phyloP scores from a whole-genome alignment of 148 eudicot genomes.

The Beta vulgaris region DNA sequence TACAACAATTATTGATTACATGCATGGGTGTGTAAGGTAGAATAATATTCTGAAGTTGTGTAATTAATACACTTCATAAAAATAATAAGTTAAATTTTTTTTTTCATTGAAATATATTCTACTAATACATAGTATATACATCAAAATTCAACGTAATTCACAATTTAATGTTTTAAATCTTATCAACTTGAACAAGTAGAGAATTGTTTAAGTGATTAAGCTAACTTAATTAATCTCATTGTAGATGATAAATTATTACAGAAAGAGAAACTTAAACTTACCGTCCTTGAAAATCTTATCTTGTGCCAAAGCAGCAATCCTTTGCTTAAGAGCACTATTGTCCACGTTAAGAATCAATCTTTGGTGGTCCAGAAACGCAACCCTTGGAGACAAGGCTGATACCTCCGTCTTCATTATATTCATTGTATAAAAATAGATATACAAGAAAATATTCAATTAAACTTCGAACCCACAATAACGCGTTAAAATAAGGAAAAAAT shows the following conservation, averaged over 20 bases:
- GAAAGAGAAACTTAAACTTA: slow-evolving; percentile 21
- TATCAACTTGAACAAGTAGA: slow-evolving; percentile 18
- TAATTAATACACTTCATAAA: neutral
- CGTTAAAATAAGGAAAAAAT: too few species aligned
- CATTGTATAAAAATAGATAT: neutral
- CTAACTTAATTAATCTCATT: too few species aligned
- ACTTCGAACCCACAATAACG: neutral
- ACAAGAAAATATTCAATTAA: neutral
- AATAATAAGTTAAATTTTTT: neutral
- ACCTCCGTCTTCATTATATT: slow-evolving; percentile 61
- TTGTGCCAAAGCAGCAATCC: slow-evolving; percentile 94
- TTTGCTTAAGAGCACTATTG: slow-evolving; percentile 80
- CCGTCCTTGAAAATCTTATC: slow-evolving; percentile 97
- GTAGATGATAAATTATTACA: neutral
- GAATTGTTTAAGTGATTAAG: neutral
- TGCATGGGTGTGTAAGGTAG: neutral
- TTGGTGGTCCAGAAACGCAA: slow-evolving; percentile 90
- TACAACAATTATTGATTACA: slow-evolving; percentile 8
- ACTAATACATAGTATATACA: neutral
- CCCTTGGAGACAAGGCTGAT: slow-evolving; percentile 90
- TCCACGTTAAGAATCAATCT: slow-evolving; percentile 82
- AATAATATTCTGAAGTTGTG: neutral
- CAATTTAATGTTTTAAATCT: neutral
- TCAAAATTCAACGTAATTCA: neutral
- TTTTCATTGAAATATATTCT: neutral